Evolutionary conservation across 202 grass and related monocot genomes (phyloP), one percentile per base, ranked within the genome.

Genomic region (Dendrocalamus latiflorus): DNA sequence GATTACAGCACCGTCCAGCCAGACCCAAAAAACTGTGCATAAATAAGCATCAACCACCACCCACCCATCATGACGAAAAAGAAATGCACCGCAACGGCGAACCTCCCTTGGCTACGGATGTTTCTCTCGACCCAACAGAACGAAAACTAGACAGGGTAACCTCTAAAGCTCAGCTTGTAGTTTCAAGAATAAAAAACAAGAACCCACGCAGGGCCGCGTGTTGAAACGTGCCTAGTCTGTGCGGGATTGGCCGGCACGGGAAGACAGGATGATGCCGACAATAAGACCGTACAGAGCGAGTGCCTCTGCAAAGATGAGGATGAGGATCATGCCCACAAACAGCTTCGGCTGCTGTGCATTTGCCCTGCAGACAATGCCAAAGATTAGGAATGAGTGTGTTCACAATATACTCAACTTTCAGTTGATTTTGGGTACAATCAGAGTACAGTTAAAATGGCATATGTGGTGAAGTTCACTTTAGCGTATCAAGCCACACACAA

Each of bases 241-340:
- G 25, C 92, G 90, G 26, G 95, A 98, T 77, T 98, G 95, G 73
- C 95, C 95, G 5, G 95, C 95, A 6, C 95, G 95, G 75, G 95
- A 98, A 12, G 95, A 98, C 65, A 98, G 92, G 72, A 98, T 98
- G 63, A 98, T 95, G 53, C 95, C 95, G 0, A 98, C 95, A 11
- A 98, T 98, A 63, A 98, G 92, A 16, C 95, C 95, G 8, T 98
- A 98, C 5, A 98, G 89, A 50, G 95, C 95, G n/a, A 98, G 95
- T 1, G 95, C 95, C 70, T 98, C 95, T 2, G 95, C 95, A 6
- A 97, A 97, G 54, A 94, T 94, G 55, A 98, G 92, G 86, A 98
- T 98, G 64, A 98, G 95, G 68, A 98, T 98, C 95, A 98, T 98
- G 66, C 95, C 95, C 11, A 98, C 95, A 25, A 98, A 98, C 34